Percentiles rank a stretch among this genome's conserved stretches.
phyloP scores from a whole-genome alignment of 306 rosid species.

The Quercus robur region DNA sequence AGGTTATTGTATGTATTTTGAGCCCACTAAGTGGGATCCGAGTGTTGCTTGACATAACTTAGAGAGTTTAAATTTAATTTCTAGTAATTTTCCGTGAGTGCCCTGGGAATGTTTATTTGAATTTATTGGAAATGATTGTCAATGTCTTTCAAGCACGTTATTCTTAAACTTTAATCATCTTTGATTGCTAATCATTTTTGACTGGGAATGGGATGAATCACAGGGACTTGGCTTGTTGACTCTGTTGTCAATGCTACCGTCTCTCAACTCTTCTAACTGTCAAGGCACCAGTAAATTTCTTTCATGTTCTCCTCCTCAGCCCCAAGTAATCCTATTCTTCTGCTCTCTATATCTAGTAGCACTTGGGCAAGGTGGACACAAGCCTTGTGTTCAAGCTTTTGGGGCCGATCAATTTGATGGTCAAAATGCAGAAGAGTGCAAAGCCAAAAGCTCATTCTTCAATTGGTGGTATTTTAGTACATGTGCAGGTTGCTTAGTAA shows the following conservation, averaged over 20 bases:
- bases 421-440: slow-evolving; percentile 50
- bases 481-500: slow-evolving; percentile 30
- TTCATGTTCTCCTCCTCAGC: slow-evolving; percentile 27
- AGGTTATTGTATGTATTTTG: too few species aligned
- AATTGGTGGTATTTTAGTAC: slow-evolving; percentile 79
- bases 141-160: neutral
- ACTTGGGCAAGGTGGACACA: slow-evolving; percentile 67
- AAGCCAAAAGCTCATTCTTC: slow-evolving; percentile 74
- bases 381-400: slow-evolving; percentile 82
- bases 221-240: slow-evolving; percentile 68
- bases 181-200: neutral
- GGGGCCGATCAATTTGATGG: slow-evolving; percentile 82
- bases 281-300: slow-evolving; percentile 3
- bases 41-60: too few species aligned
- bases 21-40: too few species aligned
- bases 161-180: neutral
- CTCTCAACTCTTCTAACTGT: slow-evolving; percentile 28
- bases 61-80: neutral
- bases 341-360: slow-evolving; percentile 60
- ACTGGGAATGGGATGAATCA: neutral
- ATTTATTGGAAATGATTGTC: neutral
- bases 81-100: neutral
- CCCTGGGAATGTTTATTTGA: neutral
- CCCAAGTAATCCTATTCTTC: slow-evolving; percentile 56
- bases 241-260: slow-evolving; percentile 46